A percentile compares a stretch with the other conserved stretches of the same genome.
These are phyloP conservation scores for Boechera divaricarpa DNA, from an alignment of 345 rosid genomes.

Conservation along the genomic window DNA sequence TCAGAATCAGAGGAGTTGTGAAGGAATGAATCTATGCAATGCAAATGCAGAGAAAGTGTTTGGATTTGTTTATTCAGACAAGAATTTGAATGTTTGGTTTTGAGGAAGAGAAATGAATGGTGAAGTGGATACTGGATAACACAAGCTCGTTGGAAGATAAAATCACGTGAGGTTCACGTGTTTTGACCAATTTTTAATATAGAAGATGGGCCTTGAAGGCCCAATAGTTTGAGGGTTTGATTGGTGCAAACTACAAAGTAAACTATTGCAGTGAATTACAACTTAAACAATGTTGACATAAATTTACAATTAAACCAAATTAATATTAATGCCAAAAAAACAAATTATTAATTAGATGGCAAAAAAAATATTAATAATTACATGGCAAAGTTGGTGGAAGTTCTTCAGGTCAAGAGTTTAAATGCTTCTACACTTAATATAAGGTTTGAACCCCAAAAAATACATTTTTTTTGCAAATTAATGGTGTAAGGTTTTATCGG, in stretches of 20 bases:
- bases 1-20: neutral
- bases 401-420: too few species aligned
- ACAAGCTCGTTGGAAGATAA: conserved; percentile 24
- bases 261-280: too few species aligned
- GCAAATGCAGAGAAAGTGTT: neutral
- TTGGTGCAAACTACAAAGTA: neutral
- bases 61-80: neutral
- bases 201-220: neutral
- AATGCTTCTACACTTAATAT: too few species aligned
- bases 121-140: conserved; percentile 12
- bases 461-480: too few species aligned
- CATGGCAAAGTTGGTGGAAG: too few species aligned
- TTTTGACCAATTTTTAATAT: neutral
- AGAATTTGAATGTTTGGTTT: conserved; percentile 33
- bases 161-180: conserved; percentile 39
- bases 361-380: too few species aligned
- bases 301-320: too few species aligned
- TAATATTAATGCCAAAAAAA: too few species aligned
- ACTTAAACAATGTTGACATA: too few species aligned
- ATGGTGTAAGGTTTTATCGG: too few species aligned
- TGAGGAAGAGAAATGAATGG: conserved; percentile 21
- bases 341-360: too few species aligned
- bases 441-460: too few species aligned
- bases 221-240: neutral
- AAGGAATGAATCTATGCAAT: conserved; percentile 12